A percentile compares a stretch with the other conserved stretches of the same genome.
Conservation (phyloP, 257 asterid genomes). For the Sherardia arvensis region DNA sequence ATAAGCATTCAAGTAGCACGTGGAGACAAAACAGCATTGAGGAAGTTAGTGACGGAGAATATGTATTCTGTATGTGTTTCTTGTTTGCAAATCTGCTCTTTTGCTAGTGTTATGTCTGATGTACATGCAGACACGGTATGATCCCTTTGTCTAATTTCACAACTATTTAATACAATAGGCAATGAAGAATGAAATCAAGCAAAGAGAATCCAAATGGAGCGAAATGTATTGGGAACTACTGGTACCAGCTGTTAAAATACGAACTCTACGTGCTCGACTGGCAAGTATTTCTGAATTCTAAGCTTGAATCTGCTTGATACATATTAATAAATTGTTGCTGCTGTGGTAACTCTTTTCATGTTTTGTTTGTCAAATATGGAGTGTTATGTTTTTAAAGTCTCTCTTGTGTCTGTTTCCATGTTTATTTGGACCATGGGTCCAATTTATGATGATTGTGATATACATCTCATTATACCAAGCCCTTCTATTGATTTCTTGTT, state of each 20-base stretch:
- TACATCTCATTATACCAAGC: neutral
- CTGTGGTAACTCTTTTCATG: neutral
- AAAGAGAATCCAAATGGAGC: conserved; percentile 68
- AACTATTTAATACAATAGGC: conserved; percentile 36
- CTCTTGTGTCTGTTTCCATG: neutral
- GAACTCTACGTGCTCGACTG: conserved; percentile 90
- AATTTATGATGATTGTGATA: neutral
- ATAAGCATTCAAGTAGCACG: conserved; percentile 74
- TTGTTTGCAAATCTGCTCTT: neutral
- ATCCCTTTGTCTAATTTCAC: conserved; percentile 11
- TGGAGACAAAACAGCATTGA: conserved; percentile 68
- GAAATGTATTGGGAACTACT: conserved; percentile 74
- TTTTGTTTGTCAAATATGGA: neutral
- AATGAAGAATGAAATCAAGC: conserved; percentile 93
- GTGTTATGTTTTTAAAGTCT: neutral
- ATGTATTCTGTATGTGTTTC: conserved; percentile 82
- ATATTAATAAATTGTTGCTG: too few relatives aligned
- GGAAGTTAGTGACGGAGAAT: conserved; percentile 73
- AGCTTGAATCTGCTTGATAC: too few relatives aligned
- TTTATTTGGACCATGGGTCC: neutral
- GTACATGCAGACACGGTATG: neutral
- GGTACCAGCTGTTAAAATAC: conserved; percentile 63
- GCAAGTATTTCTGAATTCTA: conserved; percentile 29
- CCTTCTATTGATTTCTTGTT: neutral
- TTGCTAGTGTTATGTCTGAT: neutral